These are phyloP conservation scores for Rhizopus delemar DNA, from an alignment of 371 early-diverging fungal species.

Conservation along the genomic window DNA sequence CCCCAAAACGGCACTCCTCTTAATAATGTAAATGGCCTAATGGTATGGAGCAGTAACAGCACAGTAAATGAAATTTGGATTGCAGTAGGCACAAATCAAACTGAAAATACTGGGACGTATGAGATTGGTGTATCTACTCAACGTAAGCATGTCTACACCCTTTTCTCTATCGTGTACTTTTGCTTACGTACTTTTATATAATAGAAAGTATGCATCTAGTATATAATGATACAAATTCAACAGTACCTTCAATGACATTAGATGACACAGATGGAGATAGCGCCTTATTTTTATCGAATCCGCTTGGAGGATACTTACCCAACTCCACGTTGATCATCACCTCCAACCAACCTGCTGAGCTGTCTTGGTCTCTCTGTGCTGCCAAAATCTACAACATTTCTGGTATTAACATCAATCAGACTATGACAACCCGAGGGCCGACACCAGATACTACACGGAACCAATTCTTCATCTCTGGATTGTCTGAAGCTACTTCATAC, in stretches of 20 bases:
- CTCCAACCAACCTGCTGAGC: slow-evolving; percentile 32
- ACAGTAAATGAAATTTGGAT: slow-evolving; percentile 36
- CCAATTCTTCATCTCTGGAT: slow-evolving; percentile 38
- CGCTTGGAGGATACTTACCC: slow-evolving; percentile 34
- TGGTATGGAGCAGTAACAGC: slow-evolving; percentile 35
- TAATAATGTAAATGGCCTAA: slow-evolving; percentile 34
- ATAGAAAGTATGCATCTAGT: slow-evolving; percentile 38
- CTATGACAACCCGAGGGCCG: slow-evolving; percentile 36
- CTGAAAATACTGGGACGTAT: slow-evolving; percentile 32
- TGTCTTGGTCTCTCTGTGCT: slow-evolving; percentile 55
- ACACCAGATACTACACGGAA: slow-evolving; percentile 17
- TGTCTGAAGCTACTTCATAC: slow-evolving; percentile 43
- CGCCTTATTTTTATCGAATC: slow-evolving; percentile 53
- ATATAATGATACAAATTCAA: slow-evolving; percentile 17
- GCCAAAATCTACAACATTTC: slow-evolving; percentile 34
- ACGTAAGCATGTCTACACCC: slow-evolving; percentile 30
- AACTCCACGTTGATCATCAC: slow-evolving; percentile 48
- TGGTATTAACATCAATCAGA: slow-evolving; percentile 34
- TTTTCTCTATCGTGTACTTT: background rate
- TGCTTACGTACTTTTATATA: background rate
- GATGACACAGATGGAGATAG: slow-evolving; percentile 59
- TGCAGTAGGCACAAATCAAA: slow-evolving; percentile 30
- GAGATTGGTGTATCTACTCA: slow-evolving; percentile 56
- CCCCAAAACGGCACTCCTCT: slow-evolving; percentile 40
- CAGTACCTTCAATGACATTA: slow-evolving; percentile 38